Evolutionary conservation across 257 asterid species (phyloP).

Genomic region (Handroanthus guayacan): DNA sequence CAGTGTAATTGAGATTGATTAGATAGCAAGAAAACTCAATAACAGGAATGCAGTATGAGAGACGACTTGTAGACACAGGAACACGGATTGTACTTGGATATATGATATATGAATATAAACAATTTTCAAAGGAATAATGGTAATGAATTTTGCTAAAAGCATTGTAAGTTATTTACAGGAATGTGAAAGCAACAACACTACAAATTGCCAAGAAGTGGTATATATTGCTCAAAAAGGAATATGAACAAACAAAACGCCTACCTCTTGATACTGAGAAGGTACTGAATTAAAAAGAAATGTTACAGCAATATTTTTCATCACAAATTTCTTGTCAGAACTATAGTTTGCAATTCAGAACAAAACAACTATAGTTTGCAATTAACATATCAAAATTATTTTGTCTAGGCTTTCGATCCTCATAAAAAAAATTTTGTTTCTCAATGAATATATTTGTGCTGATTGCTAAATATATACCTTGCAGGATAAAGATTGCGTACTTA

Average conservation of each 20-base stretch:
- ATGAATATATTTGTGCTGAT: background rate
- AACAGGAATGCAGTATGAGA: background rate
- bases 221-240: background rate
- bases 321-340: background rate
- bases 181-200: background rate
- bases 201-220: conserved; percentile 2
- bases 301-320: background rate
- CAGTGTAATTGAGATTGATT: background rate
- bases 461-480: background rate
- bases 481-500: conserved; percentile 3
- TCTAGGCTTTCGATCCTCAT: background rate
- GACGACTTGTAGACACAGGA: background rate
- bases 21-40: background rate
- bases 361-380: background rate
- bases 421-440: background rate
- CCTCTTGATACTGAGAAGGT: background rate
- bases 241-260: background rate
- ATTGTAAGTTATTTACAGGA: background rate
- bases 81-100: background rate
- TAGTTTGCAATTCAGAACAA: background rate
- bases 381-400: background rate
- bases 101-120: background rate
- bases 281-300: background rate
- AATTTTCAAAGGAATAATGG: background rate
- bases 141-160: background rate